Conservation (phyloP, 352 stramenopile species). For the Pythium guiyangense region DNA sequence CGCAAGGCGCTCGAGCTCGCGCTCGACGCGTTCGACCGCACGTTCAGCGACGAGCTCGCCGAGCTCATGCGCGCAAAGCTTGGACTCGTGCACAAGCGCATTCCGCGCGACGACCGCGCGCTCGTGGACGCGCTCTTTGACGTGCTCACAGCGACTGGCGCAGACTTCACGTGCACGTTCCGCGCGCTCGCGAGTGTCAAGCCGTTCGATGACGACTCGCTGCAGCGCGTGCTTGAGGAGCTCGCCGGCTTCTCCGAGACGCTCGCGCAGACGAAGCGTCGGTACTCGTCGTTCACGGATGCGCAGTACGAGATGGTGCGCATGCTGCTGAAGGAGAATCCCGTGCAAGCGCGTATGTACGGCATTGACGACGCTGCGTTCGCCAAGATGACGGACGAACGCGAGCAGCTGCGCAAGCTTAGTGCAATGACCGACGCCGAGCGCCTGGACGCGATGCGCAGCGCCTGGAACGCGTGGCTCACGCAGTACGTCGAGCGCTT, state of each 20-base stretch:
- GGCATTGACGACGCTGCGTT: conserved; percentile 64
- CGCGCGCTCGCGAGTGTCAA: conserved; percentile 45
- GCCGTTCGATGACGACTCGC: conserved; percentile 28
- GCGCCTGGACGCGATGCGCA: conserved; percentile 34
- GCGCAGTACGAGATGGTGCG: conserved; percentile 72
- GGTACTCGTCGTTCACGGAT: conserved; percentile 55
- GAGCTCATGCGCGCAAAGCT: too few species aligned
- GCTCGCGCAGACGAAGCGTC: conserved; percentile 58
- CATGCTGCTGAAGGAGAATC: conserved; percentile 54
- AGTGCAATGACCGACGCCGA: conserved; percentile 40
- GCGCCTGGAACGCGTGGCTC: conserved; percentile 56
- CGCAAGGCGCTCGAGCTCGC: conserved; percentile 21
- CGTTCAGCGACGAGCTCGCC: too few species aligned
- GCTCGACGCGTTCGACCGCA: too few species aligned
- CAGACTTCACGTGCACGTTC: conserved; percentile 80
- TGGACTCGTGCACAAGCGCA: conserved; percentile 35
- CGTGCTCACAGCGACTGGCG: conserved; percentile 51
- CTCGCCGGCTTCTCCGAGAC: conserved; percentile 68
- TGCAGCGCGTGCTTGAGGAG: conserved; percentile 26
- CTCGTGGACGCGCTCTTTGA: conserved; percentile 54
- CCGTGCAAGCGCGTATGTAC: conserved; percentile 58
- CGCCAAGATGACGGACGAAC: conserved; percentile 47
- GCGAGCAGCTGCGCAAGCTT: conserved; percentile 37
- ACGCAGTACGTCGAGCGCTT: conserved; percentile 44
- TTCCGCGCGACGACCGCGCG: conserved; percentile 27